These are phyloP conservation scores for Calonectria pauciramosa DNA, from an alignment of 2,329 filamentous ascomycete genomes.

Conservation along the genomic window DNA sequence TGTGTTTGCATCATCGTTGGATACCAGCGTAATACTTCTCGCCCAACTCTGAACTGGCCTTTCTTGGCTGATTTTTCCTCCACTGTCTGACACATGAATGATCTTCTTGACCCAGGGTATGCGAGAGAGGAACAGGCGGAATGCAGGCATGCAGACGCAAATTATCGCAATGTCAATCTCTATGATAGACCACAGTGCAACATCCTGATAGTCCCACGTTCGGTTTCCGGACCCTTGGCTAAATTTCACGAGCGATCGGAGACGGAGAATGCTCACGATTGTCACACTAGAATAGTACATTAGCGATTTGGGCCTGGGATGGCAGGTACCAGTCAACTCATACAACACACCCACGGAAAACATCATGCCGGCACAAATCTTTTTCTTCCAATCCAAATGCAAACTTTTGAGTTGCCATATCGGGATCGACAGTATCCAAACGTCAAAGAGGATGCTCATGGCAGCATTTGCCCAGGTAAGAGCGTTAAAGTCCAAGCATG, in stretches of 20 bases:
- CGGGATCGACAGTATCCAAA: not conserved
- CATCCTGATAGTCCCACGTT: slow-evolving; percentile 5
- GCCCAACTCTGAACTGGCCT: not conserved
- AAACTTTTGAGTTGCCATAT: not conserved
- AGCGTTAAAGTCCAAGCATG: not conserved
- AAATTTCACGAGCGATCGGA: not conserved
- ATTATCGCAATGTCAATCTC: slow-evolving; percentile 12
- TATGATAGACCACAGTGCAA: slow-evolving; percentile 1
- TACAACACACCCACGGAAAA: slow-evolving; percentile 9
- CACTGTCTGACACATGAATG: not conserved
- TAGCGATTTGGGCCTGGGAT: not conserved
- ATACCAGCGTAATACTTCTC: not conserved
- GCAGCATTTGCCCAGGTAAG: not conserved
- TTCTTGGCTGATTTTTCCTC: not conserved
- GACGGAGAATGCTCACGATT: slow-evolving; percentile 6
- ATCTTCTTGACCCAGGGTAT: not conserved
- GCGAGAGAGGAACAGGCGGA: not conserved
- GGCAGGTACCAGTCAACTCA: not conserved
- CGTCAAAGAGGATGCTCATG: not conserved
- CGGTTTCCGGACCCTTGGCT: not conserved
- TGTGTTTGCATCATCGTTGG: not conserved
- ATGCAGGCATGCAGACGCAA: slow-evolving; percentile 7
- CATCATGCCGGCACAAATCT: not conserved
- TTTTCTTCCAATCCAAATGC: not conserved
- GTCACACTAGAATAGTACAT: not conserved